phyloP scores from a whole-genome alignment of 2,329 filamentous ascomycete genomes.

The Helotiales sp. region DNA sequence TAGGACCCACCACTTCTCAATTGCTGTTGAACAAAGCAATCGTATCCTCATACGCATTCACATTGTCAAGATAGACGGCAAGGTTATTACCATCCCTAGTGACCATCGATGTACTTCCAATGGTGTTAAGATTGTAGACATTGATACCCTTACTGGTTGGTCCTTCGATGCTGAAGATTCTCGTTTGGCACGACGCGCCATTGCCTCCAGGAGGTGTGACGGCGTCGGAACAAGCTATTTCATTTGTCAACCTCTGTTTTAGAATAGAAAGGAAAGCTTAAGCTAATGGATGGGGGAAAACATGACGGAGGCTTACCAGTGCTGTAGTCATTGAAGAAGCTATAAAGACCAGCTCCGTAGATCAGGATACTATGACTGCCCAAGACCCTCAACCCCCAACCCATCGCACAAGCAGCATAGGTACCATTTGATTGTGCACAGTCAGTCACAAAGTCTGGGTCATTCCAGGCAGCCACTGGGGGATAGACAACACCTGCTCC shows the following conservation, averaged over 20 bases:
- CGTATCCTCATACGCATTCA: constrained; percentile 21
- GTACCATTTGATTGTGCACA: neutral
- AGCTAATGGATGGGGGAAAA: neutral
- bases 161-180: constrained; percentile 27
- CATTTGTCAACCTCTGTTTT: neutral
- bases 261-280: neutral
- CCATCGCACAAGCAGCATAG: constrained; percentile 40
- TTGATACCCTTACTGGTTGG: constrained; percentile 11
- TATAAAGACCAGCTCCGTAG: constrained; percentile 55
- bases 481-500: constrained; percentile 63
- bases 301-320: constrained; percentile 1
- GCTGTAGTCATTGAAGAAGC: constrained; percentile 57
- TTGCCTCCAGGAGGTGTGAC: constrained; percentile 11
- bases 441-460: constrained; percentile 47
- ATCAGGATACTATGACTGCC: constrained; percentile 45
- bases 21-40: constrained; percentile 23
- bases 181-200: constrained; percentile 20
- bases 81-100: constrained; percentile 13
- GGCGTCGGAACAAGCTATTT: constrained; percentile 15
- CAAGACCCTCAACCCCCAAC: constrained; percentile 64
- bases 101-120: constrained; percentile 24
- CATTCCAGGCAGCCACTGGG: constrained; percentile 38
- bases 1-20: too few species aligned
- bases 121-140: constrained; percentile 25
- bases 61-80: constrained; percentile 18